Base-by-base conservation (phyloP, 2,329 filamentous ascomycete species). In the Alternaria triticina region DNA sequence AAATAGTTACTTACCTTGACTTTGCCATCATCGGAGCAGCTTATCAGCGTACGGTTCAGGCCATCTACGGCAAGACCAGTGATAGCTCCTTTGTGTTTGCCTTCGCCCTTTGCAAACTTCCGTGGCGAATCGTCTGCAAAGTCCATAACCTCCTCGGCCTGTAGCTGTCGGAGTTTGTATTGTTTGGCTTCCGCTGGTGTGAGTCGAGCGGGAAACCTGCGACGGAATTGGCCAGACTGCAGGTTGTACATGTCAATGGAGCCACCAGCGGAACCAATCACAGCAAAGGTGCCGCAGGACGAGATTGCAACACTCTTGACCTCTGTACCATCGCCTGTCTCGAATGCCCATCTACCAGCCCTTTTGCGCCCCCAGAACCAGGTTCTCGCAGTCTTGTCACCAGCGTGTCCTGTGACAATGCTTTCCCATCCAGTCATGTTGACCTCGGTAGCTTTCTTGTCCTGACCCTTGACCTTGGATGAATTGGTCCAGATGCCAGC, bases 351-450 rank as follows among this genome's bases (percentile, higher is more conserved):
- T 67, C 96, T 87, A 11, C 96, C 96, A 52, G 96, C 94, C 72
- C 91, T 90, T 81, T 96, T 97, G 60, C 93, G 90, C 6, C 95
- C 96, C 94, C 96, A 98, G 81, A 97, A 97, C 96, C 96, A 99
- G 1, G 96, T 98, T 57, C 96, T 89, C 17, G 94, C 96, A 75
- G 88, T 92, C 47, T 89, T 87, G 74, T 98, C 95, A 55, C 91
- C 89, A 74, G 90, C 90, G 77, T 99, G 96, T 10, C 94, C 95
- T 5, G 96, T 99, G 3, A 99, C 88, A 7, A 99, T 90, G 75
- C 95, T 97, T 80, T 99, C 96, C 96, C 96, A 99, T 1, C 96
- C 96, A 3, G 94, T 97, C 83, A 89, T 89, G 51, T 89, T 87
- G 72, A 90, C 91, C 60, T 89, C 84, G 70, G 93, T 90, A 3